Conservation (phyloP, 331 rosid species). For the Pyrus hybrid region DNA sequence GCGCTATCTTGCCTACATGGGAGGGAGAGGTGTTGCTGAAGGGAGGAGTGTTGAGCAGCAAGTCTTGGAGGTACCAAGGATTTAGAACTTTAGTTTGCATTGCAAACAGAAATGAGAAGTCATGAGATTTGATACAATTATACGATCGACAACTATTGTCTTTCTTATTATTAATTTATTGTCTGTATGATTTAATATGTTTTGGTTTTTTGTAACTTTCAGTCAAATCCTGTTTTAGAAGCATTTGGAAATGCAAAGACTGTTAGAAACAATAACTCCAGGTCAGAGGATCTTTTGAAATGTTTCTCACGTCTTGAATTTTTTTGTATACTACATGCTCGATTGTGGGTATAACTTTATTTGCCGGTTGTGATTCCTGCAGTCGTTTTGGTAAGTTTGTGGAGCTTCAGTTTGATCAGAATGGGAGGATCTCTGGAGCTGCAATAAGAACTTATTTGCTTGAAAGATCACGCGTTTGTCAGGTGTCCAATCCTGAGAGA, state of each 20-base stretch:
- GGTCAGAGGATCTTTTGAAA: slow-evolving; percentile 36
- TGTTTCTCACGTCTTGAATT: slow-evolving; percentile 10
- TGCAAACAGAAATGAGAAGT: neutral
- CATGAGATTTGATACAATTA: neutral
- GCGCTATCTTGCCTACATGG: slow-evolving; percentile 99
- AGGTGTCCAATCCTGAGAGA: slow-evolving; percentile 94
- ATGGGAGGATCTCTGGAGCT: slow-evolving; percentile 97
- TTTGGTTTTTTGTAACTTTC: slow-evolving; percentile 21
- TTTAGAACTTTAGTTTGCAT: slow-evolving; percentile 13
- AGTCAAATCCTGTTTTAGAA: slow-evolving; percentile 99
- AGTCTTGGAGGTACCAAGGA: slow-evolving; percentile 80
- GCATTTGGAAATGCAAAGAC: slow-evolving; percentile 99
- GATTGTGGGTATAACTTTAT: neutral
- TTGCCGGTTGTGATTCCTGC: slow-evolving; percentile 22
- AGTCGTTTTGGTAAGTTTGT: slow-evolving; percentile 99
- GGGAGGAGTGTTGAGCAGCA: slow-evolving; percentile 97
- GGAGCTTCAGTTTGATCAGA: slow-evolving; percentile 92
- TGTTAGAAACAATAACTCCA: slow-evolving; percentile 93
- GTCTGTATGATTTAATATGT: neutral
- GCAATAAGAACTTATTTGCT: slow-evolving; percentile 94
- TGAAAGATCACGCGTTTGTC: slow-evolving; percentile 99
- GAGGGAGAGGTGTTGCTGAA: slow-evolving; percentile 80
- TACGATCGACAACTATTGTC: neutral
- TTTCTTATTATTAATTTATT: neutral
- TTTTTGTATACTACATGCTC: slow-evolving; percentile 8